A percentile compares a stretch with the other conserved stretches of the same genome.
Evolutionary conservation across 1,139 yeast species (phyloP).

Genomic region (Kluyveromyces sp.): DNA sequence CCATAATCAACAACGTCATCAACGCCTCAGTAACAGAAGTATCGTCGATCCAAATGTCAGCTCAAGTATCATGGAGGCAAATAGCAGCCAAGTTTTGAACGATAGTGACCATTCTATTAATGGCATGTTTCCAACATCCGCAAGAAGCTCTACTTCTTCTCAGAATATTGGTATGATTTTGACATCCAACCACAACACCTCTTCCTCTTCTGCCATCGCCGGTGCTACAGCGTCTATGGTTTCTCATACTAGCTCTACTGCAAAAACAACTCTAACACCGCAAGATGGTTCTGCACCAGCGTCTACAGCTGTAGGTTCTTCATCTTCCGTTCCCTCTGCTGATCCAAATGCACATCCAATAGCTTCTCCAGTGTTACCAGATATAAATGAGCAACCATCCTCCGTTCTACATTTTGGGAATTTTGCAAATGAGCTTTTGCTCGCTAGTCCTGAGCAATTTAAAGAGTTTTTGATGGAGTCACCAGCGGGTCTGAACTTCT

Average conservation of each 20-base stretch:
- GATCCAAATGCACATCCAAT: not conserved
- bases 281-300: too few species aligned
- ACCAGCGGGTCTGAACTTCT: conserved; percentile 26
- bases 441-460: conserved; percentile 29
- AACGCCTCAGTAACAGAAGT: not conserved
- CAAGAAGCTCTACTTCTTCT: not conserved
- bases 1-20: not conserved
- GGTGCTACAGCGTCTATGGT: too few species aligned
- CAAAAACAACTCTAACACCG: too few species aligned
- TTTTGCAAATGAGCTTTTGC: conserved; percentile 24
- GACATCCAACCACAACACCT: not conserved
- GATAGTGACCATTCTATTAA: not conserved
- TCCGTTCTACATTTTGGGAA: conserved; percentile 22
- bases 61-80: not conserved
- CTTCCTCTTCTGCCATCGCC: too few species aligned
- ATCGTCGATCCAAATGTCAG: not conserved
- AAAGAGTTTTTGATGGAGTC: conserved; percentile 30
- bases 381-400: conserved; percentile 28
- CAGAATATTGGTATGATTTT: not conserved
- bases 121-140: not conserved
- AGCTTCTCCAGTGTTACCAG: conserved; percentile 14
- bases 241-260: too few species aligned
- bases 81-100: not conserved
- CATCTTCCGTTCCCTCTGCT: not conserved
- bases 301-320: not conserved